These are phyloP conservation scores for Aureobasidium sp. DNA, from an alignment of 2,329 filamentous ascomycete genomes.

Conservation along the genomic window DNA sequence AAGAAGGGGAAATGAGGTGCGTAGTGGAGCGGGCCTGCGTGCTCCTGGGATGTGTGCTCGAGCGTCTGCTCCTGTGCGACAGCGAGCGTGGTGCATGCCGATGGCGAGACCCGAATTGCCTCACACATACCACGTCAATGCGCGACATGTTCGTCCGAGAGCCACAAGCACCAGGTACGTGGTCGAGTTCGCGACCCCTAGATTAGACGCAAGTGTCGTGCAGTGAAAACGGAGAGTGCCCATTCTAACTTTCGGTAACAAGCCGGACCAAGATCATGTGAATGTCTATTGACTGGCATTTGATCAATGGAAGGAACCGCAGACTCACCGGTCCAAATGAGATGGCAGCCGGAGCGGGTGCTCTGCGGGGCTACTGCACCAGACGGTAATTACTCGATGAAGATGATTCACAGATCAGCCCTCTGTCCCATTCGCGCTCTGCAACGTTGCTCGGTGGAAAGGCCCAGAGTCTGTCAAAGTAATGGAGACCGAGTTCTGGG, in stretches of 20 bases:
- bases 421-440: not conserved
- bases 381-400: not conserved
- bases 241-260: slow-evolving; percentile 9
- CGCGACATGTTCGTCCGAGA: slow-evolving; percentile 5
- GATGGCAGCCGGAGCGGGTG: not conserved
- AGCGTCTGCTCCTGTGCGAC: slow-evolving; percentile 10
- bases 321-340: slow-evolving; percentile 2
- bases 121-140: slow-evolving; percentile 1
- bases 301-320: not conserved
- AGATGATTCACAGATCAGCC: not conserved
- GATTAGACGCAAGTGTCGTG: slow-evolving; percentile 6
- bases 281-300: not conserved
- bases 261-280: slow-evolving; percentile 11
- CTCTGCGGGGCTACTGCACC: slow-evolving; percentile 12
- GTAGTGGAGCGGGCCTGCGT: not conserved
- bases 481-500: not conserved
- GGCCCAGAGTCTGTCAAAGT: not conserved
- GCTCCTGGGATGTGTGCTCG: slow-evolving; percentile 3
- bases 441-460: not conserved
- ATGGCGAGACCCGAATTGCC: slow-evolving; percentile 4
- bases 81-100: slow-evolving; percentile 12
- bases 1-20: slow-evolving; percentile 7
- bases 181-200: slow-evolving; percentile 1
- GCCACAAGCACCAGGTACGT: slow-evolving; percentile 12
- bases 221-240: not conserved